Evolutionary conservation across 352 stramenopile species (phyloP).

Genomic region (Phytophthora chlamydospora): DNA sequence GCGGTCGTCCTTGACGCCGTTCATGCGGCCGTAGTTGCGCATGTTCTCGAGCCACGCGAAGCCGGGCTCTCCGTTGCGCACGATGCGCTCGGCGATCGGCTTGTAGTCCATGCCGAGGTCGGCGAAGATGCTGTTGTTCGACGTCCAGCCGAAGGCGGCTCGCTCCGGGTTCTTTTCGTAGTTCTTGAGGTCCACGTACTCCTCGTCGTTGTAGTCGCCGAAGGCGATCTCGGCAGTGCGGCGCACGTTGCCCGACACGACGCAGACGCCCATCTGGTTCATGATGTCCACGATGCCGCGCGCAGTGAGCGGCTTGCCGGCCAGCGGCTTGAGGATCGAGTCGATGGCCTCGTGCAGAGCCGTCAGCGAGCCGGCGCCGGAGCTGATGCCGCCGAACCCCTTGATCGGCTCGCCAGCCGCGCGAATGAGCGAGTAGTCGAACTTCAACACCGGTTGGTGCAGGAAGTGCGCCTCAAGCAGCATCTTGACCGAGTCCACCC

Average conservation of each 20-base stretch:
- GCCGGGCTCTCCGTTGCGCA: slow-evolving; percentile 91
- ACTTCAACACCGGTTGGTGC: slow-evolving; percentile 40
- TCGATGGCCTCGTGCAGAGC: slow-evolving; percentile 73
- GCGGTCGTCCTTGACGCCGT: slow-evolving; percentile 78
- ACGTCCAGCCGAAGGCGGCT: slow-evolving; percentile 90
- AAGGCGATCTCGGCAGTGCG: slow-evolving; percentile 95
- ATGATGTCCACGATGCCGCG: slow-evolving; percentile 93
- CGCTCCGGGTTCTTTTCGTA: slow-evolving; percentile 92
- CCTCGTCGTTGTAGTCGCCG: slow-evolving; percentile 80
- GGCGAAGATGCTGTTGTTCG: slow-evolving; percentile 95
- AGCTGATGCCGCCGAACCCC: slow-evolving; percentile 92
- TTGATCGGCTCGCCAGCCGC: slow-evolving; percentile 84
- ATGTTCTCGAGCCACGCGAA: slow-evolving; percentile 97
- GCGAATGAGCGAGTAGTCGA: slow-evolving; percentile 89
- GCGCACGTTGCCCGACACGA: slow-evolving; percentile 93
- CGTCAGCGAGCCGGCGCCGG: slow-evolving; percentile 76
- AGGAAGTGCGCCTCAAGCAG: slow-evolving; percentile 90
- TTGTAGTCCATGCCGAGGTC: slow-evolving; percentile 93
- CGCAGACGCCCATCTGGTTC: slow-evolving; percentile 91
- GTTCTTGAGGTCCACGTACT: slow-evolving; percentile 94
- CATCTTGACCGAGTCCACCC: slow-evolving; percentile 85
- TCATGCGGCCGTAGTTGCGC: slow-evolving; percentile 91
- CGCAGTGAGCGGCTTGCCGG: slow-evolving; percentile 59
- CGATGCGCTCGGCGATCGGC: slow-evolving; percentile 84
- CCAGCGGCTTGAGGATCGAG: slow-evolving; percentile 55